Evolutionary conservation across 306 rosid genomes (phyloP), one percentile per base, ranked within the genome.

Genomic region (Cyamopsis tetragonoloba): DNA sequence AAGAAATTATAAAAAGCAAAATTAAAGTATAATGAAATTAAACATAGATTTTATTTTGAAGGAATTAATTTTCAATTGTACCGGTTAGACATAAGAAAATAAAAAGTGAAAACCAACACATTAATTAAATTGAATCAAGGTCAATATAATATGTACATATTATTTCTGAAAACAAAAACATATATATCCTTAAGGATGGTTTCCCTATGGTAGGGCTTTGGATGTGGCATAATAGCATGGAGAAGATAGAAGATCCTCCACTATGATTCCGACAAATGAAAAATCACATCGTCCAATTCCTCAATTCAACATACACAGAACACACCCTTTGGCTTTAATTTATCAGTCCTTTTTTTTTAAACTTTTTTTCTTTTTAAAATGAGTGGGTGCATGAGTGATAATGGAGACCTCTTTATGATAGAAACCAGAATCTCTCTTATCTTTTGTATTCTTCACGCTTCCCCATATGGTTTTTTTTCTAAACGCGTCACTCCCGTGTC

Each of bases 371-470:
- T 73, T 55, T 65, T 2, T 26, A n/a, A n/a, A n/a, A n/a, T 43
- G 64, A 78, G 86, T 77, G 81, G 85, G 56, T 75, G 80, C n/a
- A n/a, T n/a, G n/a, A n/a, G n/a, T n/a, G n/a, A n/a, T n/a, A 80
- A 74, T 73, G 81, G 82, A 70, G 80, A 74, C 74, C 76, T 35
- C 88, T 79, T 77, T 81, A 68, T 80, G 31, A 75, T 15, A 34
- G 24, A 77, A 69, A 47, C 54, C 39, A 54, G 89, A 87, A 87
- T 87, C 92, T 84, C 72, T 86, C 48, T 43, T 48, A 6, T 60
- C 89, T 88, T 89, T 89, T 89, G 92, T 89, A 55, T 28, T 53
- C 71, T 10, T 62, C 72, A 89, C 86, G 96, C 83, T 84, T 82
- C 80, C 61, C n/a, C 15, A n/a, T 47, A 1, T 73, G 3, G 72